Base-by-base conservation (phyloP, 768 basidiomycete genomes). In the Pluteus cervinus region DNA sequence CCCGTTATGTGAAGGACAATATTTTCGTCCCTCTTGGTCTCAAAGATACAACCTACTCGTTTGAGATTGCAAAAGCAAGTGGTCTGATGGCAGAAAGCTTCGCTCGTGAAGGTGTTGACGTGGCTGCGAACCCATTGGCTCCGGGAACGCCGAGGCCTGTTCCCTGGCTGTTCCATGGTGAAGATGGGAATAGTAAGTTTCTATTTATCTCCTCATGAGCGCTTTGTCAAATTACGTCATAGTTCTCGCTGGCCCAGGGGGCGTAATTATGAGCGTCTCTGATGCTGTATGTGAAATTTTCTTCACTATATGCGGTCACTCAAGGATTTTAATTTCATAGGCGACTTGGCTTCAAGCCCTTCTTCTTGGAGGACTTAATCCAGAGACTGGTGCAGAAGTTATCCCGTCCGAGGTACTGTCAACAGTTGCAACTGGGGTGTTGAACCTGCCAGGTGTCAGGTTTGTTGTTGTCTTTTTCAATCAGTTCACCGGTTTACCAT, bases 1-100 rank as follows among this genome's bases (percentile, higher is more conserved):
- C 53, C 7, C 46, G 46, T n/a, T 62, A 56, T 47, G 58, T 60
- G 29, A 50, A 55, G 29, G 43, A 57, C 16, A 46, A 57, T 28
- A 58, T 62, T 15, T 49, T 62, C 7, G 51, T 51, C 4, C 51
- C 51, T 8, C 49, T 61, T 1, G 54, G 55, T 2, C 37, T 62
- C 43, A 46, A 39, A 1, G 48, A 51, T 7, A 54, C 60, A 3
- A 62, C 58, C 1, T 62, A 55, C 26, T 59, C 57, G 3, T 56
- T 48, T 25, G 41, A 47, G 4, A 37, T 41, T 7, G 60, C 60
- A 1, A 53, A 53, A 22, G 39, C 47, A n/a, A 47, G 40, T 7
- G 53, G 55, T 2, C 44, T 50, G 7, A 44, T 62, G n/a, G 58
- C 56, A 1, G 53, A 59, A 28, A 50, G 55, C 7, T 53, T 55